phyloP scores from a whole-genome alignment of 352 stramenopile species.

The Pythium angustatum region DNA sequence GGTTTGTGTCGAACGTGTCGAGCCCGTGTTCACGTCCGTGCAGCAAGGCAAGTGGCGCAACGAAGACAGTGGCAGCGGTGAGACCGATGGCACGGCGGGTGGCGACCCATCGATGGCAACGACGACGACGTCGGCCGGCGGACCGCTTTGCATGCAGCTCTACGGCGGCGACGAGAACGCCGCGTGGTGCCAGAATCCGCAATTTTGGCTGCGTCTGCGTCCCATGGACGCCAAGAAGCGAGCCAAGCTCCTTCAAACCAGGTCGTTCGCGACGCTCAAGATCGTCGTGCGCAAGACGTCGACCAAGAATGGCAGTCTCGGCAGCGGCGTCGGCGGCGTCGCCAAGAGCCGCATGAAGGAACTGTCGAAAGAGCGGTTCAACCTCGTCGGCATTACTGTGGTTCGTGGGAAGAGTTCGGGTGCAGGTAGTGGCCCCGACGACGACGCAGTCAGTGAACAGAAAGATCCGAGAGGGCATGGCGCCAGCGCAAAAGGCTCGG shows the following conservation, averaged over 20 bases:
- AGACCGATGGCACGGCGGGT: slow-evolving; percentile 40
- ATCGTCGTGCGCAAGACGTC: slow-evolving; percentile 72
- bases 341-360: slow-evolving; percentile 56
- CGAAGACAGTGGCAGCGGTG: slow-evolving; percentile 25
- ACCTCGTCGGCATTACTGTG: slow-evolving; percentile 62
- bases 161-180: slow-evolving; percentile 54
- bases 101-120: not conserved
- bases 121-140: slow-evolving; percentile 70
- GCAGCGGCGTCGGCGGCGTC: slow-evolving; percentile 17
- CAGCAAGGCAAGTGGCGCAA: slow-evolving; percentile 69
- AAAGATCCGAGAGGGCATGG: slow-evolving; percentile 6
- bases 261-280: slow-evolving; percentile 67
- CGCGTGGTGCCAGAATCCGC: slow-evolving; percentile 86
- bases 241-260: slow-evolving; percentile 35
- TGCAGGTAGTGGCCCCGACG: not conserved
- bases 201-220: slow-evolving; percentile 77
- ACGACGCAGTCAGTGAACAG: not conserved
- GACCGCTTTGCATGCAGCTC: slow-evolving; percentile 59
- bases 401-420: slow-evolving; percentile 35
- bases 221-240: slow-evolving; percentile 28
- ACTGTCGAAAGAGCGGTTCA: slow-evolving; percentile 55
- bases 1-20: slow-evolving; percentile 70
- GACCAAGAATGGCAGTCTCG: slow-evolving; percentile 36
- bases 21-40: slow-evolving; percentile 61
- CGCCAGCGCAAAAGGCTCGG: not conserved